A percentile compares a stretch with the other conserved stretches of the same genome.
Evolutionary conservation across 1,284 basidiomycete genomes (phyloP).

Genomic region (Malassezia sp.): DNA sequence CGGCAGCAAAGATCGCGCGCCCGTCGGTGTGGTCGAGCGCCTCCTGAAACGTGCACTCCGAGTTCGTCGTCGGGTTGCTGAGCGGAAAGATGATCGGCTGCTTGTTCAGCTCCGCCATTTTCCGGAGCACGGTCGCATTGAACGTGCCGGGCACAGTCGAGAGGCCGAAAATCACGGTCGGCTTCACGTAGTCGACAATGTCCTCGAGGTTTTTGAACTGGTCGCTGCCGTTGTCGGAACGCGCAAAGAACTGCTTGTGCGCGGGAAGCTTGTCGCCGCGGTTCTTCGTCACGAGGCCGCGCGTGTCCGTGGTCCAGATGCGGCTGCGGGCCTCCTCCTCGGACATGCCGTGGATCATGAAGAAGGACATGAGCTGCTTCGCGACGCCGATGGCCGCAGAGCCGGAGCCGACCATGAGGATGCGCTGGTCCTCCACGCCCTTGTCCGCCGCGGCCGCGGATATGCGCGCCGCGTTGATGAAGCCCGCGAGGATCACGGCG

Average conservation of each 20-base stretch:
- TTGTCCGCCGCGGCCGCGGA: constrained; percentile 61
- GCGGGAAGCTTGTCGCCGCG: constrained; percentile 36
- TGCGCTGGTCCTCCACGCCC: constrained; percentile 64
- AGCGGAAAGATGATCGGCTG: constrained; percentile 89
- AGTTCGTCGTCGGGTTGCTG: constrained; percentile 78
- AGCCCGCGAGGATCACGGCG: constrained; percentile 71
- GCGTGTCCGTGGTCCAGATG: constrained; percentile 43
- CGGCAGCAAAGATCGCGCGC: constrained; percentile 69
- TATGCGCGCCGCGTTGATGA: constrained; percentile 74
- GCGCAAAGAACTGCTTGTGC: constrained; percentile 41
- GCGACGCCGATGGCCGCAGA: constrained; percentile 66
- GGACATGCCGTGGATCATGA: constrained; percentile 33
- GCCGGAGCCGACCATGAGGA: constrained; percentile 82
- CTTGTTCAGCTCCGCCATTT: constrained; percentile 73
- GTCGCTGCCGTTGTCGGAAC: constrained; percentile 36
- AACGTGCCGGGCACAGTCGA: constrained; percentile 79
- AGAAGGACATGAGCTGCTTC: constrained; percentile 44
- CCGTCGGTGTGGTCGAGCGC: constrained; percentile 61
- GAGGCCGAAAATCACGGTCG: constrained; percentile 80
- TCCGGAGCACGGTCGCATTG: constrained; percentile 60
- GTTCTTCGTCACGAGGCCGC: constrained; percentile 41
- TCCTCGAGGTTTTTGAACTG: constrained; percentile 54
- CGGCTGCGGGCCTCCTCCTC: constrained; percentile 36
- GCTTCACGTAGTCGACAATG: constrained; percentile 72
- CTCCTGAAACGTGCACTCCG: constrained; percentile 63